Evolutionary conservation across 106 monocot species (phyloP), one percentile per base, ranked within the genome.

Genomic region (Dendrobium officinale): DNA sequence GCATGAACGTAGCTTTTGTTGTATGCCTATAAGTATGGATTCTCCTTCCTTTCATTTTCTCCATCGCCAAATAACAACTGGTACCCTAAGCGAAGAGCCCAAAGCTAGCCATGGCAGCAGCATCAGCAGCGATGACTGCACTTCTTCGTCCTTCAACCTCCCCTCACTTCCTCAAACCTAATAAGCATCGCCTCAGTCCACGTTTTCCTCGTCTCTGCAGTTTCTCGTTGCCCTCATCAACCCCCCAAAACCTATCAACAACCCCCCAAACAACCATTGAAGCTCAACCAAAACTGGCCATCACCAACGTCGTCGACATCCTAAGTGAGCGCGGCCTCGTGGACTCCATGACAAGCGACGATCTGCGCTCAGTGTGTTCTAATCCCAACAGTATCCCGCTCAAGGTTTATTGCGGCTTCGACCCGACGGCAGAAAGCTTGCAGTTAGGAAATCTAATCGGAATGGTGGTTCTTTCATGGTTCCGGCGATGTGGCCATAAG

Each of bases 391-490:
- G 20, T 15, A 79, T 47, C 29, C 77, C 85, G 10, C 79, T 96
- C 26, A 88, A 72, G 43, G 94, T 87, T 8, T 97, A 97, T 86
- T 97, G 97, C 56, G 97, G 97, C 24, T 97, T 97, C 81, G 97
- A 97, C 59, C 97, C 97, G 1, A 97, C 92, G 4, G 97, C 97
- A 2, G 94, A 97, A 84, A 97, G 97, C 86, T 79, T 97, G 72
- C 97, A 97, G 75, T 77, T 97, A 1, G 97, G 27, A 27, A 27
- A 27, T 27, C 27, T 27, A 27, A 27, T 27, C 27, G 27, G 27
- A 27, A 27, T 27, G 27, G 27, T 27, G 27, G 27, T 27, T 27
- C 27, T 27, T 27, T 27, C 27, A 27, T 27, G 27, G 27, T 27
- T 27, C 27, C 27, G 27, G 27, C 27, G 27, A 27, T 27, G 27